Percentiles rank a stretch among this genome's conserved stretches.
Conservation (phyloP, 2,329 filamentous ascomycete genomes). For the Penicillium sp. region DNA sequence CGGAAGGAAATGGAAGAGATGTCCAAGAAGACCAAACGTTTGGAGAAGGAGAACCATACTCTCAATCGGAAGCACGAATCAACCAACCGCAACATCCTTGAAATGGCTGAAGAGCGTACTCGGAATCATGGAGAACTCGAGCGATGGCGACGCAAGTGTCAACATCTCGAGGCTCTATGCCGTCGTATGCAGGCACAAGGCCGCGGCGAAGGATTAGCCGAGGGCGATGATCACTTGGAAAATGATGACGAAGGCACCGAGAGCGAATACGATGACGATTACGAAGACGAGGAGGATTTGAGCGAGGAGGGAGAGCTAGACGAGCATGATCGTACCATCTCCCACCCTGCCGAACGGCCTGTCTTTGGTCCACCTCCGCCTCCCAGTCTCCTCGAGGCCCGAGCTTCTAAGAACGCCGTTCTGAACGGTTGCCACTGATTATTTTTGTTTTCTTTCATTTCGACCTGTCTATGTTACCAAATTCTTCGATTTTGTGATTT, state of each 20-base stretch:
- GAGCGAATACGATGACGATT: conserved; percentile 60
- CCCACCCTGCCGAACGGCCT: conserved; percentile 34
- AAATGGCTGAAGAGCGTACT: conserved; percentile 92
- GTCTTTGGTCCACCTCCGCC: conserved; percentile 7
- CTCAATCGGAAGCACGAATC: conserved; percentile 91
- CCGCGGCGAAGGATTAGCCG: conserved; percentile 68
- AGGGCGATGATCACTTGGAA: conserved; percentile 52
- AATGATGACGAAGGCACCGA: conserved; percentile 45
- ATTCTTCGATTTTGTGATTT: not conserved
- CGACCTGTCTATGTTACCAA: not conserved
- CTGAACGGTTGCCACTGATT: conserved; percentile 44
- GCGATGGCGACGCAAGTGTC: conserved; percentile 78
- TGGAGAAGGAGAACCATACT: conserved; percentile 94
- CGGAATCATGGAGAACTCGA: conserved; percentile 75
- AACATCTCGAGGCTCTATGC: conserved; percentile 91
- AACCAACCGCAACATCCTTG: conserved; percentile 90
- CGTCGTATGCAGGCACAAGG: conserved; percentile 96
- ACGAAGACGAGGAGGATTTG: conserved; percentile 63
- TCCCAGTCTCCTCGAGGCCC: conserved; percentile 41
- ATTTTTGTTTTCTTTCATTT: conserved; percentile 7
- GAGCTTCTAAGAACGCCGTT: conserved; percentile 46
- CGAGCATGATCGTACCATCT: conserved; percentile 28
- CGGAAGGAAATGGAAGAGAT: conserved; percentile 99
- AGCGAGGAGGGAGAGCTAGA: conserved; percentile 56
- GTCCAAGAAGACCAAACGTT: conserved; percentile 96